Evolutionary conservation across 2,329 filamentous ascomycete species (phyloP).

Genomic region (Alternaria gaisen): DNA sequence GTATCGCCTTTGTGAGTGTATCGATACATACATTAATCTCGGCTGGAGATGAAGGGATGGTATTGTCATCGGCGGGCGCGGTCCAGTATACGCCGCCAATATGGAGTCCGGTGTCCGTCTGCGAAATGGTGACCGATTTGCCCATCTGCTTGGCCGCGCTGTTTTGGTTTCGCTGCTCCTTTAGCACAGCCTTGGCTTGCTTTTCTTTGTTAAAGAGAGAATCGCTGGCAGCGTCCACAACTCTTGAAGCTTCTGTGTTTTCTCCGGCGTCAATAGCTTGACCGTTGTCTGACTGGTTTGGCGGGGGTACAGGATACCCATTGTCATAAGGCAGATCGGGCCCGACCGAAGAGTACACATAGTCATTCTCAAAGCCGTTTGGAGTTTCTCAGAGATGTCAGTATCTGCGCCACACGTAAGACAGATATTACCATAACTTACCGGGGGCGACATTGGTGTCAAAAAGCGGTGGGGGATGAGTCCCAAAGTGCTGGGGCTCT

Average conservation of each 20-base stretch:
- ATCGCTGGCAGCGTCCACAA: background rate
- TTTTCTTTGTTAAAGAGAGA: background rate
- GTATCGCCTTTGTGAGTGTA: slow-evolving; percentile 9
- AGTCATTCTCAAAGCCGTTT: background rate
- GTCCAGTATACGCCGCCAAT: background rate
- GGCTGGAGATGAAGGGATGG: slow-evolving; percentile 3
- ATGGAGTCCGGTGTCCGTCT: background rate
- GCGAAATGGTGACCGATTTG: background rate
- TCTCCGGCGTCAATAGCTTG: background rate
- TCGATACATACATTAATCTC: background rate
- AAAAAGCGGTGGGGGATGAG: background rate
- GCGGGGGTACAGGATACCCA: background rate
- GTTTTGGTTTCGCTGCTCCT: background rate
- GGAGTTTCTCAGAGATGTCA: background rate
- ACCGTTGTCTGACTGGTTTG: background rate
- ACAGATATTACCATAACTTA: background rate
- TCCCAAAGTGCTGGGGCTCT: background rate
- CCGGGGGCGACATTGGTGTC: background rate
- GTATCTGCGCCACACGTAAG: background rate
- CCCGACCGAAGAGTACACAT: background rate
- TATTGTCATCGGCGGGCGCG: background rate
- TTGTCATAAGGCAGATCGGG: background rate
- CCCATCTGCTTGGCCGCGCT: background rate
- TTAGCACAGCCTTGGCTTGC: background rate
- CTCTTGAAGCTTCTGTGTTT: too few relatives aligned